Percentiles rank a stretch among this genome's conserved stretches.
phyloP scores from a whole-genome alignment of 2,329 filamentous ascomycete genomes.

The Aureobasidium sp. region DNA sequence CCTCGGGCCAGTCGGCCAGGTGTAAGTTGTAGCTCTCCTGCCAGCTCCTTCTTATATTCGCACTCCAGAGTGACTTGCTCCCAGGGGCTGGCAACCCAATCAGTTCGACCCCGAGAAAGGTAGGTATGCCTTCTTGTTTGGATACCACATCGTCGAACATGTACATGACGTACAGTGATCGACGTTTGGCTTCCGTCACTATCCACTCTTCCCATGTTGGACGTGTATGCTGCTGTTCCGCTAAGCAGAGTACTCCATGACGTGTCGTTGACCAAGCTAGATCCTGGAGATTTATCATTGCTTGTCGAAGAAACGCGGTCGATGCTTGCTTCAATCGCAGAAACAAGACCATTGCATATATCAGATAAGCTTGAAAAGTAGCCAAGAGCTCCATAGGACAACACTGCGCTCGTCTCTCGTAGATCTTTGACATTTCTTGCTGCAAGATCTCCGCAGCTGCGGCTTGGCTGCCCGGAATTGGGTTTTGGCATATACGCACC shows the following conservation, averaged over 20 bases:
- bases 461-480: not conserved
- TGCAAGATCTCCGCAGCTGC: not conserved
- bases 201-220: slow-evolving; percentile 50
- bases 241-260: slow-evolving; percentile 36
- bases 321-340: not conserved
- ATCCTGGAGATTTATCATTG: not conserved
- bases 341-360: not conserved
- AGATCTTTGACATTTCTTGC: not conserved
- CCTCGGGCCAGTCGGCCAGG: not conserved
- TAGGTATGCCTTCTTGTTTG: slow-evolving; percentile 36
- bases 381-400: not conserved
- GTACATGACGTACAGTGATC: slow-evolving; percentile 46
- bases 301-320: not conserved
- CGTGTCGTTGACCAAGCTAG: not conserved
- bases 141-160: slow-evolving; percentile 45
- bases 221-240: slow-evolving; percentile 32
- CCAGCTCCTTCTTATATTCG: not conserved
- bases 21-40: not conserved
- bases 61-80: not conserved
- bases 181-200: slow-evolving; percentile 44
- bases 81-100: slow-evolving; percentile 32
- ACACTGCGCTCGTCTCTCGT: not conserved
- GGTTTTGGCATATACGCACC: not conserved
- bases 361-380: not conserved
- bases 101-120: slow-evolving; percentile 44